phyloP scores from a whole-genome alignment of 768 basidiomycete genomes.

The Leccinum arenicola region DNA sequence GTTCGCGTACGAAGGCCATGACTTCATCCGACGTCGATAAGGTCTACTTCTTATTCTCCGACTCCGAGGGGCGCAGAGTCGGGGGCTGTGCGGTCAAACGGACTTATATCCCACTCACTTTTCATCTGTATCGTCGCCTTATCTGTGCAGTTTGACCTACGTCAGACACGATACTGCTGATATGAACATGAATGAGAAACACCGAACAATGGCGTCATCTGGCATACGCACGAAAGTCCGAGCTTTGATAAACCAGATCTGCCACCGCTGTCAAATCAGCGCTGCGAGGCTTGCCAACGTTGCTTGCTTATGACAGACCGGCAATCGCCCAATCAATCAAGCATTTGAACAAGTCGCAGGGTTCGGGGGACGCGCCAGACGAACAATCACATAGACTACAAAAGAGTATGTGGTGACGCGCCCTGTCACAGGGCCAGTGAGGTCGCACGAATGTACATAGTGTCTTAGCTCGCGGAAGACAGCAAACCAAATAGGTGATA shows the following conservation, averaged over 20 bases:
- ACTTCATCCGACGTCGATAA: slow-evolving; percentile 15
- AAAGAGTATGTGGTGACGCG: background rate
- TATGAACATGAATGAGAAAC: slow-evolving; percentile 14
- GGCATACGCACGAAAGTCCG: background rate
- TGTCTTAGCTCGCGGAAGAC: background rate
- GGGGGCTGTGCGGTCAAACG: slow-evolving; percentile 6
- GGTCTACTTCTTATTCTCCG: slow-evolving; percentile 13
- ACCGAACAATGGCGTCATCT: slow-evolving; percentile 12
- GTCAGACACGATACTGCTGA: slow-evolving; percentile 2
- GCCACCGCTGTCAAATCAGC: slow-evolving; percentile 17
- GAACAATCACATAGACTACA: slow-evolving; percentile 7
- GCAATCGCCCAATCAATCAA: slow-evolving; percentile 5
- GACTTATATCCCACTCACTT: background rate
- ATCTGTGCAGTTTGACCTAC: slow-evolving; percentile 9
- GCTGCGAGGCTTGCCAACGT: background rate
- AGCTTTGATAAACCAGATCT: slow-evolving; percentile 5
- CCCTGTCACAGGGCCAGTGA: background rate
- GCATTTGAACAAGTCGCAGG: background rate
- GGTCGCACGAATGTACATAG: slow-evolving; percentile 8
- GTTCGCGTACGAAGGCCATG: slow-evolving; percentile 5
- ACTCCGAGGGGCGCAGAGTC: slow-evolving; percentile 19
- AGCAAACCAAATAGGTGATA: slow-evolving; percentile 7
- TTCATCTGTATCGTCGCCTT: slow-evolving; percentile 1
- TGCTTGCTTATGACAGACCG: background rate
- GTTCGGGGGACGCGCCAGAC: slow-evolving; percentile 5